Conservation (phyloP, 768 basidiomycete species). For the Ramaria sp. region DNA sequence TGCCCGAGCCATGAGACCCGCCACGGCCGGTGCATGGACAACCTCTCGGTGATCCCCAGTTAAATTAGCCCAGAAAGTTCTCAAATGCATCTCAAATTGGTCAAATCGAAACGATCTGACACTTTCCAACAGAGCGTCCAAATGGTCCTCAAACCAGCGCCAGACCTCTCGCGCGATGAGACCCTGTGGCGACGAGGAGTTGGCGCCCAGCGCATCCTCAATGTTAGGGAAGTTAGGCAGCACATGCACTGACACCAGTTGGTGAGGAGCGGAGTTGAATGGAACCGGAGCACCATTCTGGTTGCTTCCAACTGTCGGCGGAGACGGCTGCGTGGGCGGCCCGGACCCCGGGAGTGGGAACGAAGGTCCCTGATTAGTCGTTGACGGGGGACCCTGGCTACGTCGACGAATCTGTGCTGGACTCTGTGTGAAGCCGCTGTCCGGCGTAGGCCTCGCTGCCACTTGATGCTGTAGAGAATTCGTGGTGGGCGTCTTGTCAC, state of each 20-base stretch:
- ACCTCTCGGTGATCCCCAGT: slow-evolving; percentile 73
- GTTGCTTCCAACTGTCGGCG: not conserved
- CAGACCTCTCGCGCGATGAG: slow-evolving; percentile 80
- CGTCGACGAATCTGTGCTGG: slow-evolving; percentile 71
- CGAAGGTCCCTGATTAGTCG: not conserved
- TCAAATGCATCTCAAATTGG: slow-evolving; percentile 80
- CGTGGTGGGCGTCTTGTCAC: slow-evolving; percentile 82
- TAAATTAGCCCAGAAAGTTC: slow-evolving; percentile 76
- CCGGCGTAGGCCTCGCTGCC: slow-evolving; percentile 31
- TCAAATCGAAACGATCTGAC: slow-evolving; percentile 74
- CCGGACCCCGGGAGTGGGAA: not conserved
- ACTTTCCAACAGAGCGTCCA: slow-evolving; percentile 72
- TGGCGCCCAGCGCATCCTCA: slow-evolving; percentile 71
- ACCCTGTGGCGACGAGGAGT: slow-evolving; percentile 64
- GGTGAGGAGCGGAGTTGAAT: slow-evolving; percentile 34
- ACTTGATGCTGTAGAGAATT: slow-evolving; percentile 67
- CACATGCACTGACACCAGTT: slow-evolving; percentile 58
- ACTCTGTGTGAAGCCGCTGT: slow-evolving; percentile 38
- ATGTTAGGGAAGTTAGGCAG: slow-evolving; percentile 76
- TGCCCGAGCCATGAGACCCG: slow-evolving; percentile 80
- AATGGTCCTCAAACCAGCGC: slow-evolving; percentile 87
- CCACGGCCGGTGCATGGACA: slow-evolving; percentile 81
- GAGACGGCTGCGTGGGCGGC: not conserved
- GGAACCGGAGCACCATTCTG: slow-evolving; percentile 26
- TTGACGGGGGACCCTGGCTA: slow-evolving; percentile 32